Conservation (phyloP, 2,329 filamentous ascomycete genomes). For the Neopestalotiopsis clavispora region DNA sequence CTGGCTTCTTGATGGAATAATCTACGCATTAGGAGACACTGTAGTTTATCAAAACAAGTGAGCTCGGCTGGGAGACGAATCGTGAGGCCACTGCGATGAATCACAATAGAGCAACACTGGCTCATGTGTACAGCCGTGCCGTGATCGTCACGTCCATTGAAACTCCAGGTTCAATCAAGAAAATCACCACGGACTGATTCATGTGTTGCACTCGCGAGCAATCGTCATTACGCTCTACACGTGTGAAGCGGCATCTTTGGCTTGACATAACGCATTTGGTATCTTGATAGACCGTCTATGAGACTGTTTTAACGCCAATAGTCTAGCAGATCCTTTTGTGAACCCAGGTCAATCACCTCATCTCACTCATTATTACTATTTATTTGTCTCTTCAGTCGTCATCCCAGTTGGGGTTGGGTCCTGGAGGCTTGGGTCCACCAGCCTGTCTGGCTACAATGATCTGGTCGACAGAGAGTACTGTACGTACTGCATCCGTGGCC, state of each 20-base stretch:
- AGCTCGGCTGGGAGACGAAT: no score
- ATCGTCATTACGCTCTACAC: background rate
- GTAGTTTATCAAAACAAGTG: no score
- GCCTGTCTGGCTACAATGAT: slow-evolving; percentile 98
- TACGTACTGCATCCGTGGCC: slow-evolving; percentile 92
- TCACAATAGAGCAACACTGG: no score
- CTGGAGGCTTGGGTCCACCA: slow-evolving; percentile 94
- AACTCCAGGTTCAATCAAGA: no score
- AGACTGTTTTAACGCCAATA: background rate
- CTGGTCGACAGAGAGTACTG: slow-evolving; percentile 94
- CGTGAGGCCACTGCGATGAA: no score
- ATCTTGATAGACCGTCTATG: slow-evolving; percentile 15
- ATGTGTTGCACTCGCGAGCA: background rate
- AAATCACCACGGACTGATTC: no score
- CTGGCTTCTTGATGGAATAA: no score
- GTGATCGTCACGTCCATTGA: no score
- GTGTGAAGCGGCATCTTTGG: background rate
- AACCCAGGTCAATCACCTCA: background rate
- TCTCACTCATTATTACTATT: background rate
- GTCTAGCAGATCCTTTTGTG: background rate
- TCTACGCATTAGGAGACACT: no score
- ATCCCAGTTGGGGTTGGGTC: slow-evolving; percentile 82
- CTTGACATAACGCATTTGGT: slow-evolving; percentile 1
- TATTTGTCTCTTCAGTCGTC: slow-evolving; percentile 54
- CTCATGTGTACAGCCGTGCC: no score